Evolutionary conservation across 345 rosid genomes (phyloP).

Genomic region (Aethionema arabicum): DNA sequence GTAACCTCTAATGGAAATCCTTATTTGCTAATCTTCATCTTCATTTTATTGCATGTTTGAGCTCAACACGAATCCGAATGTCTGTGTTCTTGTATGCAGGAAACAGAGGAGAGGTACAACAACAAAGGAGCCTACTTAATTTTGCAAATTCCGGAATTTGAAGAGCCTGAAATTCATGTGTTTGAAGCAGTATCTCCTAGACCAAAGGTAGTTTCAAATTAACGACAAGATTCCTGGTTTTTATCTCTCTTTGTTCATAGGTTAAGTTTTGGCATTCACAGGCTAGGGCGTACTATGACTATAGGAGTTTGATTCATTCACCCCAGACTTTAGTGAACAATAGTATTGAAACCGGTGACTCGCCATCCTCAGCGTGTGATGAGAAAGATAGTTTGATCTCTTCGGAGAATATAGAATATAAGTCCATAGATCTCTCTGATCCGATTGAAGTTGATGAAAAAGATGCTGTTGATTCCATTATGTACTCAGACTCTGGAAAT

Average conservation of each 20-base stretch:
- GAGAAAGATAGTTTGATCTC: constrained; percentile 31
- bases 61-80: constrained; percentile 11
- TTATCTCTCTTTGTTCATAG: constrained; percentile 5
- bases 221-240: constrained; percentile 6
- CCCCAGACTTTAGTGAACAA: constrained; percentile 19
- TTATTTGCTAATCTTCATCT: constrained; percentile 3
- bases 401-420: constrained; percentile 33
- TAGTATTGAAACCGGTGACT: constrained; percentile 21
- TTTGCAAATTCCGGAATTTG: constrained; percentile 34
- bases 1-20: constrained; percentile 17
- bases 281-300: constrained; percentile 38
- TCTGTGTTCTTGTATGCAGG: constrained; percentile 26
- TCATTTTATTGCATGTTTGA: constrained; percentile 9
- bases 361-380: constrained; percentile 26
- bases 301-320: constrained; percentile 28
- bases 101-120: constrained; percentile 35
- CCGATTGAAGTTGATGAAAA: constrained; percentile 30
- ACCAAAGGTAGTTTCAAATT: constrained; percentile 35
- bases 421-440: constrained; percentile 32
- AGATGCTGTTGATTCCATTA: constrained; percentile 20
- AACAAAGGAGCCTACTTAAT: constrained; percentile 41
- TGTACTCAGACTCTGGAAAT: constrained; percentile 23
- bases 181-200: constrained; percentile 39
- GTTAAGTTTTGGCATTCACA: constrained; percentile 25
- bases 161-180: constrained; percentile 36